Evolutionary conservation across 1,284 basidiomycete genomes (phyloP), one percentile per base, ranked within the genome.

Genomic region (Microbotryum scabiosae): DNA sequence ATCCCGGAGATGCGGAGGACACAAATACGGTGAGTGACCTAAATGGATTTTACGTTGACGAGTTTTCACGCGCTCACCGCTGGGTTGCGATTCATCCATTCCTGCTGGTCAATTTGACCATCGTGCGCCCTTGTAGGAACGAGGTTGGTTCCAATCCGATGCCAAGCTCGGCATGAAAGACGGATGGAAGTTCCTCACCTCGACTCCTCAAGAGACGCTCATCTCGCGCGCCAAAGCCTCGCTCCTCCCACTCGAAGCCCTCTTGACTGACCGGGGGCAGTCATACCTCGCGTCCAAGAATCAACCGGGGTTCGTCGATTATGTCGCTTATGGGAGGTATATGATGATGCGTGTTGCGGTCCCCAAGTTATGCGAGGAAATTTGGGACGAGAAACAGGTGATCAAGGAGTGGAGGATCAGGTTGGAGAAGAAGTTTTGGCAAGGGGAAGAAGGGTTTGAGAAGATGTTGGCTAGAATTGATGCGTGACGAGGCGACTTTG

Each of bases 361-460:
- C 12, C 59, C 63, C 2, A 20, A 43, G 5, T 41, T 61, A 9
- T 47, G 56, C 14, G n/a, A 46, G 18, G 56, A 58, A 3, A 54
- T 64, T 20, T 64, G 59, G 57, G 43, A 50, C n/a, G 46, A 59
- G 18, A 36, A 18, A 6, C 43, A 10, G 14, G n/a, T 12, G 36
- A 30, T 30, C 54, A 64, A 6, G 68, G 47, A 50, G 53, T 66
- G 4, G 75, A 73, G 32, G 36, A 75, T 46, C 56, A 73, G 75
- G 63, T 78, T 76, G 9, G 74, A 73, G 9, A 77, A 20, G 57
- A 78, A 68, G 56, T 74, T 56, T 48, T 56, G 54, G 36, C 14
- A 41, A 18, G 36, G 36, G 14, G 16, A 41, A 18, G 14, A 41
- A 41, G 36, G 36, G 14, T 18, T 41, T 4, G 36, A 18, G 36